Evolutionary conservation across 257 asterid genomes (phyloP).

Genomic region (Jacaranda copaia): DNA sequence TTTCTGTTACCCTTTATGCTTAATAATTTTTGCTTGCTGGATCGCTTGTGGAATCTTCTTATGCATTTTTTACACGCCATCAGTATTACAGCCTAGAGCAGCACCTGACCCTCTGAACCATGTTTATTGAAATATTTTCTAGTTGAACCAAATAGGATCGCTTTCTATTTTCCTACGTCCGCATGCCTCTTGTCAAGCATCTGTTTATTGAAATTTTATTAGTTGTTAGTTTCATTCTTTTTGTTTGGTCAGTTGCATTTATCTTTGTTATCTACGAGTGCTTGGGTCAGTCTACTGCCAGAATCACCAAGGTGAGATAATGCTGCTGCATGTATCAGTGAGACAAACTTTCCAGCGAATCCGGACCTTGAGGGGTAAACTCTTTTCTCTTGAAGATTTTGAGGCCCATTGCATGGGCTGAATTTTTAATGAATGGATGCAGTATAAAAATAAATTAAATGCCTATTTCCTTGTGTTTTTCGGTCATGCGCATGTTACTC

Average conservation of each 20-base stretch:
- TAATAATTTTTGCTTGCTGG: slow-evolving; percentile 4
- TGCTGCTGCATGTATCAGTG: slow-evolving; percentile 87
- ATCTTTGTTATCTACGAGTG: slow-evolving; percentile 50
- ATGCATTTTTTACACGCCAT: slow-evolving; percentile 4
- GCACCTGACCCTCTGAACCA: not conserved
- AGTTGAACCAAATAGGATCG: not conserved
- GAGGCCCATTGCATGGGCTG: too few species aligned
- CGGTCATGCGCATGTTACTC: too few species aligned
- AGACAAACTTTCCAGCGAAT: slow-evolving; percentile 74
- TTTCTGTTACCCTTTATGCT: too few species aligned
- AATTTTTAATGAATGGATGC: too few species aligned
- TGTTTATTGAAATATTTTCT: not conserved
- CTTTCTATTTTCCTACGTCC: not conserved
- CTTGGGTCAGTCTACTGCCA: slow-evolving; percentile 70
- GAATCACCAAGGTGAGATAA: slow-evolving; percentile 56
- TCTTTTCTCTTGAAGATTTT: slow-evolving; percentile 3
- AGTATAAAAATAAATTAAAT: too few species aligned
- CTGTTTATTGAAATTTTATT: too few species aligned
- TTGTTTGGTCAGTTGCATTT: not conserved
- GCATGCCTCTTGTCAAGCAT: slow-evolving; percentile 3
- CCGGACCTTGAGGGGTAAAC: slow-evolving; percentile 86
- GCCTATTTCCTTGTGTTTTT: too few species aligned
- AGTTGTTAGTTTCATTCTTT: not conserved
- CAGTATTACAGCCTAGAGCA: not conserved
- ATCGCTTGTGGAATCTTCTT: slow-evolving; percentile 16